Evolutionary conservation across 83 land plant genomes (phyloP).

Genomic region (Picea engelmannii): DNA sequence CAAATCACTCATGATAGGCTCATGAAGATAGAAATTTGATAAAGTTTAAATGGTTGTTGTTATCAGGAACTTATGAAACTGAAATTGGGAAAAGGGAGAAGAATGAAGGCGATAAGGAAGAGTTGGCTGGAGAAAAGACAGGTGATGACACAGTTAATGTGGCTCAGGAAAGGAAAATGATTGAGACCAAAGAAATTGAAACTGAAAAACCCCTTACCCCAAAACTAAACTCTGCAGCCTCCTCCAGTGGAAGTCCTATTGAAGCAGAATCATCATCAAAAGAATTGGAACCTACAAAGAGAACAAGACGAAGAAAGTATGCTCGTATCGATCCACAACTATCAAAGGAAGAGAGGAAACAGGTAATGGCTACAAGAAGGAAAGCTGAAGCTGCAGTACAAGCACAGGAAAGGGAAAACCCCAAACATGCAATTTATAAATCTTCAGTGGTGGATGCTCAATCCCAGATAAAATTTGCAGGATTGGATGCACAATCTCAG

Average conservation of each 20-base stretch:
- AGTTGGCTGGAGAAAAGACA: conserved; percentile 21
- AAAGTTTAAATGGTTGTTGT: background rate
- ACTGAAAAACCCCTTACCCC: conserved; percentile 19
- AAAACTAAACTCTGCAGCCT: conserved; percentile 17
- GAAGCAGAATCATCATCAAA: conserved; percentile 34
- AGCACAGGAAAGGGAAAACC: conserved; percentile 20
- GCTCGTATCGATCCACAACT: conserved; percentile 33
- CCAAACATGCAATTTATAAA: background rate
- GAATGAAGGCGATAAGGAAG: background rate
- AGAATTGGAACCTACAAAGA: conserved; percentile 33
- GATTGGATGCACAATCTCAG: conserved; percentile 20
- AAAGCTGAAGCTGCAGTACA: conserved; percentile 33
- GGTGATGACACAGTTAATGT: conserved; percentile 13
- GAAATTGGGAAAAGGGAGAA: background rate
- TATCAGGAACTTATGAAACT: conserved; percentile 1
- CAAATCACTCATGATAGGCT: background rate
- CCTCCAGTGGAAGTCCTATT: conserved; percentile 37
- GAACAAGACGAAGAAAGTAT: conserved; percentile 28
- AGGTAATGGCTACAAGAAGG: conserved; percentile 33
- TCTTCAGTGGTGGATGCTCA: background rate
- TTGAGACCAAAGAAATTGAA: conserved; percentile 29
- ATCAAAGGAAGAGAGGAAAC: conserved; percentile 52
- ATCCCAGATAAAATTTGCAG: background rate
- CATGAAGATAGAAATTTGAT: background rate
- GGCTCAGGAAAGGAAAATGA: conserved; percentile 20